These are phyloP conservation scores for Elsinoe australis DNA, from an alignment of 2,329 filamentous ascomycete genomes.

Conservation along the genomic window DNA sequence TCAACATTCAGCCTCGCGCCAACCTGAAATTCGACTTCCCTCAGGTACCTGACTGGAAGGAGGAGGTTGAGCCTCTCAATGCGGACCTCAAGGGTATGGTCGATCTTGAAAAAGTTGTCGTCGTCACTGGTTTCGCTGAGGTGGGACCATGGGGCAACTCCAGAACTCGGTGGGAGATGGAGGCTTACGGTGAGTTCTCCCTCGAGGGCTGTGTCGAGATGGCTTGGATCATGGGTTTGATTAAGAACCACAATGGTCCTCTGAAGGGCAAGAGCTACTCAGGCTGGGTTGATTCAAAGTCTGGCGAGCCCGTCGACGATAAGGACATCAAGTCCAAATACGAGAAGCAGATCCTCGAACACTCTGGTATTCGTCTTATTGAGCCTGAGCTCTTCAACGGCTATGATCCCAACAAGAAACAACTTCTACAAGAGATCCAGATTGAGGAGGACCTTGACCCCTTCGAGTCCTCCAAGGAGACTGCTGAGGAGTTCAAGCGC, in stretches of 20 bases:
- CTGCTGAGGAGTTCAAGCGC: constrained; percentile 91
- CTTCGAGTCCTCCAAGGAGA: constrained; percentile 96
- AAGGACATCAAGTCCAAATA: constrained; percentile 98
- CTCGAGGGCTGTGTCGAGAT: constrained; percentile 97
- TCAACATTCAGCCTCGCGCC: constrained; percentile 83
- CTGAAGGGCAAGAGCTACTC: constrained; percentile 96
- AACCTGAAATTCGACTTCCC: constrained; percentile 99
- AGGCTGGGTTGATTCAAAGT: constrained; percentile 93
- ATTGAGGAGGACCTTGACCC: constrained; percentile 95
- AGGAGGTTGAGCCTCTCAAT: constrained; percentile 82
- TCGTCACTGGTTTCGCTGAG: constrained; percentile 93
- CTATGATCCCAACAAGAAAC: constrained; percentile 98
- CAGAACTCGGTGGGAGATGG: constrained; percentile 98
- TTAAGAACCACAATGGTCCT: constrained; percentile 95
- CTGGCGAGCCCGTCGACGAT: constrained; percentile 90
- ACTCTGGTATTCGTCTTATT: constrained; percentile 94
- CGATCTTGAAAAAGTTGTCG: constrained; percentile 94
- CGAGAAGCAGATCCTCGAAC: constrained; percentile 91
- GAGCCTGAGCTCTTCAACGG: constrained; percentile 95
- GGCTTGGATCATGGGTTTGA: constrained; percentile 99
- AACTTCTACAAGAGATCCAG: constrained; percentile 93
- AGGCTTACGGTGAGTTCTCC: constrained; percentile 91
- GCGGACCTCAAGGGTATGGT: constrained; percentile 92
- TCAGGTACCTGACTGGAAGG: constrained; percentile 79
- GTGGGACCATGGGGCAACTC: constrained; percentile 98